Evolutionary conservation across 805 yeast species (phyloP).

Genomic region (Trichomonascus vanleenenianus): DNA sequence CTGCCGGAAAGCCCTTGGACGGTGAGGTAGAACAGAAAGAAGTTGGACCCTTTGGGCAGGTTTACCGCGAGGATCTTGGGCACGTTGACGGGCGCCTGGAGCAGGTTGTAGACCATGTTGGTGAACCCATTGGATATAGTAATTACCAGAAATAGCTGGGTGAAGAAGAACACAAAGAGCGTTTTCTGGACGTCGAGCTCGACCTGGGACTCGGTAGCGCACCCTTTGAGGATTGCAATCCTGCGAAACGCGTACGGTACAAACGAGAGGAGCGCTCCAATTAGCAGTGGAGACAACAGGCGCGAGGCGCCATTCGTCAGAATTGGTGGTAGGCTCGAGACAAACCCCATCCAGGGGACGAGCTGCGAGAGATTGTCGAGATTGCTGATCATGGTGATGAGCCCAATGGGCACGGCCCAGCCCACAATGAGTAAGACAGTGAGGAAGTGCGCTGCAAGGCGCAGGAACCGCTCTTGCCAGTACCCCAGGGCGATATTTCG

Average conservation of each 20-base stretch:
- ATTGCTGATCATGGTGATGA: slow-evolving; percentile 70
- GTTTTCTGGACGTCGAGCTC: slow-evolving; percentile 70
- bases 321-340: slow-evolving; percentile 45
- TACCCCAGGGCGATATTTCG: slow-evolving; percentile 39
- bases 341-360: slow-evolving; percentile 52
- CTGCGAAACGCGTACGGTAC: slow-evolving; percentile 52
- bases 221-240: slow-evolving; percentile 49
- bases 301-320: slow-evolving; percentile 48
- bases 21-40: slow-evolving; percentile 70
- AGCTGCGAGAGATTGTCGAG: slow-evolving; percentile 54
- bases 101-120: slow-evolving; percentile 49
- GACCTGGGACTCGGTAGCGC: slow-evolving; percentile 50
- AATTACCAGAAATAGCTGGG: slow-evolving; percentile 78
- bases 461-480: slow-evolving; percentile 31
- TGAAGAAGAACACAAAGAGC: slow-evolving; percentile 70
- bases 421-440: slow-evolving; percentile 46
- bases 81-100: slow-evolving; percentile 64
- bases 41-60: slow-evolving; percentile 78
- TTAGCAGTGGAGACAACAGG: slow-evolving; percentile 57
- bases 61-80: slow-evolving; percentile 68
- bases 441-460: slow-evolving; percentile 39
- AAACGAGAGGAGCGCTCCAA: slow-evolving; percentile 54
- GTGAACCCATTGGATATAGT: slow-evolving; percentile 76
- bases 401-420: slow-evolving; percentile 81
- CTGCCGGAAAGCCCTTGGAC: slow-evolving; percentile 69